A percentile compares a stretch with the other conserved stretches of the same genome.
These are phyloP conservation scores for Rhynchosporium secalis DNA, from an alignment of 2,329 filamentous ascomycete genomes.

Conservation along the genomic window DNA sequence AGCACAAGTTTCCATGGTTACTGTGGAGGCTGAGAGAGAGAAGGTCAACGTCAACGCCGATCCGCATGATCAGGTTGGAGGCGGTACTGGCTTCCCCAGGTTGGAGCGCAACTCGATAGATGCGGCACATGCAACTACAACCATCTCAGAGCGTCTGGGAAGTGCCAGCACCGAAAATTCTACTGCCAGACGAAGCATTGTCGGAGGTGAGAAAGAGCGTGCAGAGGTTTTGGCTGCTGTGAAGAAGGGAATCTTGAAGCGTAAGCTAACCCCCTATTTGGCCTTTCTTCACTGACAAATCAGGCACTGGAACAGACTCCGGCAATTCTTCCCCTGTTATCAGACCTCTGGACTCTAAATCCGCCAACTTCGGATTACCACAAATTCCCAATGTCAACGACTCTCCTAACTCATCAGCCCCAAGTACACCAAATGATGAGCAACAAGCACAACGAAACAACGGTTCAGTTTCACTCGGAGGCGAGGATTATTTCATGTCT, in stretches of 20 bases:
- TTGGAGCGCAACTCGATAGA: conserved; percentile 82
- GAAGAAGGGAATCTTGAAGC: conserved; percentile 93
- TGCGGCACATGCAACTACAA: conserved; percentile 51
- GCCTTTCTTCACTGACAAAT: conserved; percentile 39
- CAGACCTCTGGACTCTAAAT: conserved; percentile 57
- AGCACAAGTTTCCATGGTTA: conserved; percentile 92
- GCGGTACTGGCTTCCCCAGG: conserved; percentile 79
- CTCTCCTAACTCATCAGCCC: conserved; percentile 80
- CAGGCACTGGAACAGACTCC: conserved; percentile 48
- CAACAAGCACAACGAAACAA: conserved; percentile 64
- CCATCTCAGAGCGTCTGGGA: conserved; percentile 49
- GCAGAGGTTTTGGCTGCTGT: conserved; percentile 90
- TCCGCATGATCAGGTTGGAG: conserved; percentile 64
- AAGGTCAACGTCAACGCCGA: conserved; percentile 72
- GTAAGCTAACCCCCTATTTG: conserved; percentile 50
- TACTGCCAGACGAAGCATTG: conserved; percentile 77
- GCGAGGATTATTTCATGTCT: conserved; percentile 87
- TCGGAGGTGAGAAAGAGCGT: conserved; percentile 85
- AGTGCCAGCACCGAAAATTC: conserved; percentile 62
- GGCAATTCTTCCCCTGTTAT: conserved; percentile 69
- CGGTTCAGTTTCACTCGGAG: conserved; percentile 68
- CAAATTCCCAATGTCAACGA: conserved; percentile 66
- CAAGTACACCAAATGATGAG: conserved; percentile 84
- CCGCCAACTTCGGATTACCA: conserved; percentile 57
- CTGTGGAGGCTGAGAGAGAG: conserved; percentile 88